Percentiles rank a stretch among this genome's conserved stretches.
These are phyloP conservation scores for Boechera divaricarpa DNA, from an alignment of 345 rosid genomes.

Conservation along the genomic window DNA sequence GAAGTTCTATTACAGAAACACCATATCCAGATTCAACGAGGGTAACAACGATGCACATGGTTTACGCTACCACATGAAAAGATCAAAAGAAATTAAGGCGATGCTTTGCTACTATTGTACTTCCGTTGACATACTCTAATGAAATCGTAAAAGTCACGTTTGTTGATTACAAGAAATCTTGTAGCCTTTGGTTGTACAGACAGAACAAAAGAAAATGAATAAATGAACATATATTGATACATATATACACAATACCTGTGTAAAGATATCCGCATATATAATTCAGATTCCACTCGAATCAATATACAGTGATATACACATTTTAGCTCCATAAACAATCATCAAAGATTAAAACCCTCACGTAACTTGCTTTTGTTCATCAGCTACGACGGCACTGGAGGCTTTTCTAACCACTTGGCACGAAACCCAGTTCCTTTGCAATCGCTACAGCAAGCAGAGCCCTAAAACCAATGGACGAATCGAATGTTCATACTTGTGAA, in stretches of 20 bases:
- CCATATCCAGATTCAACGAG: too few species aligned
- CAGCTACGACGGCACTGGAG: conserved; percentile 57
- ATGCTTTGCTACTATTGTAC: not conserved
- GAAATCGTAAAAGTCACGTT: not conserved
- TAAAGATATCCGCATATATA: conserved; percentile 7
- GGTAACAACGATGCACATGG: too few species aligned
- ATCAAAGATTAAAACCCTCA: conserved; percentile 12
- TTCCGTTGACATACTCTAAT: not conserved
- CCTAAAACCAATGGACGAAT: conserved; percentile 52
- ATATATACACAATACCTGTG: conserved; percentile 14
- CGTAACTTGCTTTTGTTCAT: conserved; percentile 29
- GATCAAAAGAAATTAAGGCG: not conserved
- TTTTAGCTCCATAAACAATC: not conserved
- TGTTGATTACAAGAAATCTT: conserved; percentile 3
- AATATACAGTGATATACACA: conserved; percentile 9
- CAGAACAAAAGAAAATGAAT: not conserved
- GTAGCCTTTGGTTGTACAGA: not conserved
- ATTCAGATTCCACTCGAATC: conserved; percentile 6
- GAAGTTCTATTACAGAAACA: too few species aligned
- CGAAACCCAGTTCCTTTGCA: conserved; percentile 97
- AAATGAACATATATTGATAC: conserved; percentile 26
- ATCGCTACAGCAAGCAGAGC: conserved; percentile 65
- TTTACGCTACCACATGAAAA: not conserved
- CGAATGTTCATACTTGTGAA: not conserved
- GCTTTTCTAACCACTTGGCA: conserved; percentile 93